Conservation (phyloP, 768 basidiomycete species). For the Suillus decipiens region DNA sequence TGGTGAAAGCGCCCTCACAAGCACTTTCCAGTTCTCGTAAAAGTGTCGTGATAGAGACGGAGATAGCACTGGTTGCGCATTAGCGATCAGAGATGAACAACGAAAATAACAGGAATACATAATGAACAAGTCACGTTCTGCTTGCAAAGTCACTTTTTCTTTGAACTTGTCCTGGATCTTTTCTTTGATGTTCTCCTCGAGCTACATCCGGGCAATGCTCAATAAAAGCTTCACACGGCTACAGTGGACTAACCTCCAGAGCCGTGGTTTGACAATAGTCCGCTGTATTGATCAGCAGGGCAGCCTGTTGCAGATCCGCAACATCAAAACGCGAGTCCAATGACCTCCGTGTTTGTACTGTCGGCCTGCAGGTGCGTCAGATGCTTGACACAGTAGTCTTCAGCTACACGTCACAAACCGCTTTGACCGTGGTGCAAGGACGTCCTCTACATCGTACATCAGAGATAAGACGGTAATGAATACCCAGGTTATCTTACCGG, state of each 20-base stretch:
- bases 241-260: constrained; percentile 57
- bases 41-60: constrained; percentile 76
- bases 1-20: constrained; percentile 76
- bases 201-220: constrained; percentile 41
- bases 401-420: constrained; percentile 44
- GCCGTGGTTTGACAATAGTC: constrained; percentile 97
- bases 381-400: background rate
- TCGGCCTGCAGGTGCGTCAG: constrained; percentile 35
- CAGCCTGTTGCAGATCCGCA: constrained; percentile 76
- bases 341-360: constrained; percentile 59
- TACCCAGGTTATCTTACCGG: constrained; percentile 49
- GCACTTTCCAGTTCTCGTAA: constrained; percentile 85
- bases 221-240: constrained; percentile 7
- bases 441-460: constrained; percentile 66
- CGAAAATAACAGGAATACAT: constrained; percentile 50
- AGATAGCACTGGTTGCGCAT: constrained; percentile 63
- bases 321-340: constrained; percentile 78
- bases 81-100: background rate
- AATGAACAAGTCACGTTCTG: constrained; percentile 87
- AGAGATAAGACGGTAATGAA: background rate
- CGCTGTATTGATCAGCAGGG: constrained; percentile 93
- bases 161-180: constrained; percentile 77
- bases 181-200: constrained; percentile 89
- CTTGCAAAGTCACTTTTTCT: constrained; percentile 79
- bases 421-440: constrained; percentile 73